Evolutionary conservation across 768 basidiomycete species (phyloP).

Genomic region (Coprinellus micaceus): DNA sequence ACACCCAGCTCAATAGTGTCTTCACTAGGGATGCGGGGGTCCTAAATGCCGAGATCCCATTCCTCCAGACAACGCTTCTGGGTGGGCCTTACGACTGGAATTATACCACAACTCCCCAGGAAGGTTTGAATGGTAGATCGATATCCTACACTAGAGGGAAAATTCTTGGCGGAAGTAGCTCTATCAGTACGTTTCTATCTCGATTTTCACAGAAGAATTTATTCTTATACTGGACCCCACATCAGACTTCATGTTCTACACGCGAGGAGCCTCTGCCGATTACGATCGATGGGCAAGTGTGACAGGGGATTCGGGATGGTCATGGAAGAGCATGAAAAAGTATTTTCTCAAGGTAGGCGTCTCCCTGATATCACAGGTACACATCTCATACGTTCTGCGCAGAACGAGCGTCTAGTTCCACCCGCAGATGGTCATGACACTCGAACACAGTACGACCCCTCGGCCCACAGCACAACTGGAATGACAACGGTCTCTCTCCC

Average conservation of each 20-base stretch:
- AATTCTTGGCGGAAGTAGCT: slow-evolving; percentile 29
- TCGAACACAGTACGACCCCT: slow-evolving; percentile 29
- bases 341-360: slow-evolving; percentile 13
- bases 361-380: not conserved
- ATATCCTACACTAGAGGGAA: slow-evolving; percentile 26
- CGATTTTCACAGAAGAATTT: not conserved
- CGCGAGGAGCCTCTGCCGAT: slow-evolving; percentile 23
- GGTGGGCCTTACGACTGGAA: slow-evolving; percentile 30
- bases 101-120: slow-evolving; percentile 32
- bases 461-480: slow-evolving; percentile 24
- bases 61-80: not conserved
- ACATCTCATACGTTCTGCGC: too few relatives aligned
- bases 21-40: too few relatives aligned
- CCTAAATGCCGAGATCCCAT: too few relatives aligned
- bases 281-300: slow-evolving; percentile 27
- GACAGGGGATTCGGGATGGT: slow-evolving; percentile 30
- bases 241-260: slow-evolving; percentile 21
- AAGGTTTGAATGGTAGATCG: slow-evolving; percentile 22
- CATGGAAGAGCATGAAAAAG: slow-evolving; percentile 25
- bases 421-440: slow-evolving; percentile 31
- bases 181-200: slow-evolving; percentile 23
- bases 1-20: not conserved
- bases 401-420: slow-evolving; percentile 27
- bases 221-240: too few relatives aligned
- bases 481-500: slow-evolving; percentile 21